phyloP scores from a whole-genome alignment of 495 filamentous ascomycete genomes.

The Penicillium angulare region DNA sequence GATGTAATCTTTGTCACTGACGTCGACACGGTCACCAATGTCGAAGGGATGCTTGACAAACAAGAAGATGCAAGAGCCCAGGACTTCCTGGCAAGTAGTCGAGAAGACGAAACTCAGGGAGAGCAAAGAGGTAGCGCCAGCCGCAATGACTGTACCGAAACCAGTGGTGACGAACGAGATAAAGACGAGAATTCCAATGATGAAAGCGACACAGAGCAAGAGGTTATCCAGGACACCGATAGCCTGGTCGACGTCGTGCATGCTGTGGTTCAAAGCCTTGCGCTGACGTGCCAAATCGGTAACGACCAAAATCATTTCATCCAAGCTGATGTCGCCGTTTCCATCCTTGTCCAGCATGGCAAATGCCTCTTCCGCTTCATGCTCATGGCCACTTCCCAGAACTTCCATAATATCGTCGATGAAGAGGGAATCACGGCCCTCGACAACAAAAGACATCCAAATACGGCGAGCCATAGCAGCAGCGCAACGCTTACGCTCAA shows the following conservation, averaged over 20 bases:
- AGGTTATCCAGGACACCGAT: constrained; percentile 87
- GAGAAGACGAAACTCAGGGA: constrained; percentile 94
- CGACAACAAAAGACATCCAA: constrained; percentile 98
- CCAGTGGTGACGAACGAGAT: constrained; percentile 82
- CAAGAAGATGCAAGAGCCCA: constrained; percentile 95
- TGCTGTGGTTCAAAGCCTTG: constrained; percentile 81
- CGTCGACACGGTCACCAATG: constrained; percentile 90
- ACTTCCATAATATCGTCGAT: constrained; percentile 84
- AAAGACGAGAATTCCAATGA: constrained; percentile 84
- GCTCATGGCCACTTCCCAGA: constrained; percentile 66
- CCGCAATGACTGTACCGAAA: constrained; percentile 84
- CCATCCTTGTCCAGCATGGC: constrained; percentile 74
- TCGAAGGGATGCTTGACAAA: constrained; percentile 97
- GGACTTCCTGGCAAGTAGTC: constrained; percentile 85
- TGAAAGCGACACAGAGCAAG: constrained; percentile 70
- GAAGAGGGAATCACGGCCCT: constrained; percentile 77
- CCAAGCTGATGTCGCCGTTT: constrained; percentile 90
- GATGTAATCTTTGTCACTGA: constrained; percentile 64
- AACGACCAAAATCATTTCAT: constrained; percentile 91
- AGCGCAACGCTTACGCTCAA: constrained; percentile 77
- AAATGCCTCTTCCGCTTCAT: constrained; percentile 83
- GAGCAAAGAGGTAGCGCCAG: constrained; percentile 91
- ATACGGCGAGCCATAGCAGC: constrained; percentile 88
- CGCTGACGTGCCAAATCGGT: constrained; percentile 78
- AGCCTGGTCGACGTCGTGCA: constrained; percentile 97